These are phyloP conservation scores for Furculomyces boomerangus DNA, from an alignment of 371 early-diverging fungal species.

Conservation along the genomic window DNA sequence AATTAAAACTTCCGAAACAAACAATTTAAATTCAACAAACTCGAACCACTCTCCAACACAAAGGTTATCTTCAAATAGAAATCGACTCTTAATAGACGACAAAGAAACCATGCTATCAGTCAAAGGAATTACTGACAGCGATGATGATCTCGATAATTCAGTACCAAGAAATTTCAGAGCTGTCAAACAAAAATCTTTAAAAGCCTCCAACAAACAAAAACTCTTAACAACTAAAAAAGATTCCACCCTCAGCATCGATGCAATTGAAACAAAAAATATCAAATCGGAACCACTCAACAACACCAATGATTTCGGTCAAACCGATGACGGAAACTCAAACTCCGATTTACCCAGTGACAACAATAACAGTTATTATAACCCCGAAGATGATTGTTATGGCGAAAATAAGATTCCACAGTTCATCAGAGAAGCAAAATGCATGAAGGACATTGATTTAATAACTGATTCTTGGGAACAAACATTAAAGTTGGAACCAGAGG, in stretches of 20 bases:
- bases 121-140: not conserved
- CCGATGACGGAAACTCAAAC: too few species aligned
- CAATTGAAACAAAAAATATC: too few species aligned
- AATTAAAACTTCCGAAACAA: not conserved
- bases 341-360: not conserved
- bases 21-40: not conserved
- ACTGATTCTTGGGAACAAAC: conserved; percentile 13
- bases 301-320: too few species aligned
- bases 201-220: too few species aligned
- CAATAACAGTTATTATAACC: not conserved
- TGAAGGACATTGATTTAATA: conserved; percentile 15
- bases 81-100: conserved; percentile 1
- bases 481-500: conserved; percentile 9
- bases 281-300: too few species aligned
- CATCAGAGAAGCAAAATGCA: conserved; percentile 9
- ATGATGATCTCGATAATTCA: too few species aligned
- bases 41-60: not conserved
- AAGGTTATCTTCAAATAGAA: not conserved
- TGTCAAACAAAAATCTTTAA: too few species aligned
- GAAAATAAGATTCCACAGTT: conserved; percentile 19
- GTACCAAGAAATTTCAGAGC: too few species aligned
- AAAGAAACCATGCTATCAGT: conserved; percentile 1
- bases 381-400: conserved; percentile 11
- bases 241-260: too few species aligned
- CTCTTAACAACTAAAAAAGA: too few species aligned